phyloP scores from a whole-genome alignment of 177 flowering plant genomes.

The Tripterygium wilfordii region DNA sequence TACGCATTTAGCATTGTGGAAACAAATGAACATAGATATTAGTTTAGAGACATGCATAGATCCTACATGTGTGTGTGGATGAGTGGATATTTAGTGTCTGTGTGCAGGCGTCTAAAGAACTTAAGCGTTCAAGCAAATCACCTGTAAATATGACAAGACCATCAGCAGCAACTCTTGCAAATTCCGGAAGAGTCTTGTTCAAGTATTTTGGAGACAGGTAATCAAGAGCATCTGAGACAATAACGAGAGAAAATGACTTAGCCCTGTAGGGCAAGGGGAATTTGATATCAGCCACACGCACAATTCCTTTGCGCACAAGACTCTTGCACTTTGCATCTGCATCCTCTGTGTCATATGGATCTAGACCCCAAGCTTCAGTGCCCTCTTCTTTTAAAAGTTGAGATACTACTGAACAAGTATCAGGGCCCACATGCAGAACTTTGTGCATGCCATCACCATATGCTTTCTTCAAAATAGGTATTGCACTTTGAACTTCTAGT shows the following conservation, averaged over 20 bases:
- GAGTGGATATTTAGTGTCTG: too few relatives aligned
- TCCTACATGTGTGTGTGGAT: too few relatives aligned
- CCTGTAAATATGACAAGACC: background rate
- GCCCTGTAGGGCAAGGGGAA: background rate
- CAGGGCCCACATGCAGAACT: background rate
- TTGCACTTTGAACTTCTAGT: background rate
- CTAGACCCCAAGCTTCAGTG: background rate
- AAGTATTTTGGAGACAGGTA: background rate
- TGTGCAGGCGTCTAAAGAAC: too few relatives aligned
- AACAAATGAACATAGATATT: too few relatives aligned
- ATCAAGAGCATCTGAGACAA: background rate
- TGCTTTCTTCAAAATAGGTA: background rate
- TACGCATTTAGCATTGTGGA: too few relatives aligned
- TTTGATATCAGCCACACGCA: conserved; percentile 1
- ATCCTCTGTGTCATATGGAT: background rate
- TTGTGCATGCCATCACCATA: background rate
- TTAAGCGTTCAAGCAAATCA: background rate
- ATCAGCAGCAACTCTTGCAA: background rate
- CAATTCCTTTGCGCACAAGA: background rate
- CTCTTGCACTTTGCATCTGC: background rate
- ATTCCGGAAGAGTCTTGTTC: background rate
- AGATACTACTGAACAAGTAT: background rate
- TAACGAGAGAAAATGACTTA: background rate
- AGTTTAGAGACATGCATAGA: too few relatives aligned
- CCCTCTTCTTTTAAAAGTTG: background rate